A percentile compares a stretch with the other conserved stretches of the same genome.
Evolutionary conservation across 192 early-diverging fungal species (phyloP).

Genomic region (Backusella liffmaniae): DNA sequence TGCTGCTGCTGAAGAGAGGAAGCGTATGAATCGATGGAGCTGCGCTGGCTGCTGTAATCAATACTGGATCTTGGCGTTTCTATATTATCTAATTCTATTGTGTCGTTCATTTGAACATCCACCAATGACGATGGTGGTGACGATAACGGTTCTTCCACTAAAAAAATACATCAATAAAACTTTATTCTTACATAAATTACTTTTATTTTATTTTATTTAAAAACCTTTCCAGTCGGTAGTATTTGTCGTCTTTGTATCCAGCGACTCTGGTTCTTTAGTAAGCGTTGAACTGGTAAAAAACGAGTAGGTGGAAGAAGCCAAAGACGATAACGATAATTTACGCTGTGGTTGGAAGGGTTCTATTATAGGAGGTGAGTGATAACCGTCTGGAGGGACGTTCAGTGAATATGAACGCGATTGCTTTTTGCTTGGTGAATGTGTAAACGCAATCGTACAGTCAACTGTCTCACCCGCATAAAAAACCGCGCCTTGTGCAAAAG

Average conservation of each 20-base stretch:
- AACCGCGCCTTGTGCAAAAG: constrained; percentile 52
- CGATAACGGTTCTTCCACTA: background rate
- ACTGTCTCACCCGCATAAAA: constrained; percentile 59
- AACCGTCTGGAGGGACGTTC: constrained; percentile 16
- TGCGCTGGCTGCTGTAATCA: constrained; percentile 37
- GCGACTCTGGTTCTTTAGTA: constrained; percentile 29
- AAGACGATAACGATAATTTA: background rate
- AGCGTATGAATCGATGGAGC: constrained; percentile 45
- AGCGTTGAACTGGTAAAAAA: background rate
- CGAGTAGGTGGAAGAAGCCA: background rate
- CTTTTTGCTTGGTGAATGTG: constrained; percentile 20
- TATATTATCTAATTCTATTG: background rate
- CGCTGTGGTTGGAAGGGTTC: background rate
- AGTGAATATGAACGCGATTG: background rate
- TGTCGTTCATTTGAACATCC: background rate
- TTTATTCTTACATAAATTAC: background rate
- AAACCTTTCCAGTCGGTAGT: background rate
- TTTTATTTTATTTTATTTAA: background rate
- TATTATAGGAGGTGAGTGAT: background rate
- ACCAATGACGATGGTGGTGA: background rate
- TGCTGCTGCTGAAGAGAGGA: background rate
- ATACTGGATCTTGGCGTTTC: constrained; percentile 33
- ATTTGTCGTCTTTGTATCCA: background rate
- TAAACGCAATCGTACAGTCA: constrained; percentile 55
- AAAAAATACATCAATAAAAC: background rate